phyloP scores from a whole-genome alignment of 345 rosid species.

The Pistacia integerrima region DNA sequence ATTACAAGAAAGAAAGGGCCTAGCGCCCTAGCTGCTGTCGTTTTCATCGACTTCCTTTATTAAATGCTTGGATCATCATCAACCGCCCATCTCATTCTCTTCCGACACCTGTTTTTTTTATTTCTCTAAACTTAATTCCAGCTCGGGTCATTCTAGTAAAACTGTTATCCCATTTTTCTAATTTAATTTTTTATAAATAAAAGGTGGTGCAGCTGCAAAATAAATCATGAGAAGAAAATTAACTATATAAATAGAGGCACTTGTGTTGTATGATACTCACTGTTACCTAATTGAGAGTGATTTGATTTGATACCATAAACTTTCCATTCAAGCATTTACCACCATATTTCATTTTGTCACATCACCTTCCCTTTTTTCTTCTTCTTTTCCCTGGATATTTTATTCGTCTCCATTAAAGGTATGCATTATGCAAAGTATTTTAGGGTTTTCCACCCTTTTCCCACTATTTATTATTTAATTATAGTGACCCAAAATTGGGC shows the following conservation, averaged over 20 bases:
- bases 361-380: too few relatives aligned
- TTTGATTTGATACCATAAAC: background rate
- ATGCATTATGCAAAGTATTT: too few relatives aligned
- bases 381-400: too few relatives aligned
- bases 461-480: too few relatives aligned
- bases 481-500: too few relatives aligned
- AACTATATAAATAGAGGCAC: background rate
- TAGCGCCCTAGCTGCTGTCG: background rate
- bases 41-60: constrained; percentile 5
- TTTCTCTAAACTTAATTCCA: background rate
- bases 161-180: too few relatives aligned
- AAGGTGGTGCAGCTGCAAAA: too few relatives aligned
- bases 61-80: background rate
- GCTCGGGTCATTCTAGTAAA: too few relatives aligned
- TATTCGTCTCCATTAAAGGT: too few relatives aligned
- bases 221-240: background rate
- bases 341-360: background rate
- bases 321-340: background rate
- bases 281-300: background rate
- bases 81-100: constrained; percentile 9
- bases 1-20: background rate
- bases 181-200: too few relatives aligned
- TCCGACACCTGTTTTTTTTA: background rate
- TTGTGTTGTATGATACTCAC: background rate
- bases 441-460: too few relatives aligned